A percentile compares a stretch with the other conserved stretches of the same genome.
Evolutionary conservation across 495 filamentous ascomycete genomes (phyloP).

Genomic region (Tuber umbilicatum): DNA sequence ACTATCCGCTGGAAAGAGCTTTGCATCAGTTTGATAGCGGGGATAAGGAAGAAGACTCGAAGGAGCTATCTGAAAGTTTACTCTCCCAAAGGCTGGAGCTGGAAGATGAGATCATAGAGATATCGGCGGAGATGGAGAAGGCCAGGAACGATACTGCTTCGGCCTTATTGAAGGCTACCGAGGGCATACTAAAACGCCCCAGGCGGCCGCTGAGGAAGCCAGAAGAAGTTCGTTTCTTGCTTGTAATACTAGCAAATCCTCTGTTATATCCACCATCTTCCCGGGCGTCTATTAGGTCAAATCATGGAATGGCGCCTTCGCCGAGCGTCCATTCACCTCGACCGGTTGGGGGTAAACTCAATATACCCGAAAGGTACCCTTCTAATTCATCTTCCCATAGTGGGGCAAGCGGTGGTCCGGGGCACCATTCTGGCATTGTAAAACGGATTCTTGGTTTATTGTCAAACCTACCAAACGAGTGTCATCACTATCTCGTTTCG

Average conservation of each 20-base stretch:
- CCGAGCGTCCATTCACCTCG: constrained; percentile 5
- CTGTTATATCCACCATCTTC: constrained; percentile 51
- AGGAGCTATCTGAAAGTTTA: constrained; percentile 35
- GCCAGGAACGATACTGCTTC: constrained; percentile 62
- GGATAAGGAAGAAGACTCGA: neutral
- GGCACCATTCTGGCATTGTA: constrained; percentile 71
- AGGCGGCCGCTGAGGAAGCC: constrained; percentile 62
- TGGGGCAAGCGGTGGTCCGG: constrained; percentile 44
- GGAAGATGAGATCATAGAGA: constrained; percentile 42
- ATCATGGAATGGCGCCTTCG: constrained; percentile 24
- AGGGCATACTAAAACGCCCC: constrained; percentile 79
- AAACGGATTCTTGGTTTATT: constrained; percentile 79
- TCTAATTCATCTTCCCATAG: constrained; percentile 19
- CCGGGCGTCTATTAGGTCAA: constrained; percentile 31
- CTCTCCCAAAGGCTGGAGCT: constrained; percentile 39
- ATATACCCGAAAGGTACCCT: constrained; percentile 23
- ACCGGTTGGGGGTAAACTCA: neutral
- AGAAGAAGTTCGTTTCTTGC: constrained; percentile 68
- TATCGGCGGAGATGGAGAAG: constrained; percentile 58
- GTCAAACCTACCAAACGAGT: constrained; percentile 66
- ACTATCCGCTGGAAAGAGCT: constrained; percentile 1
- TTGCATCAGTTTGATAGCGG: neutral
- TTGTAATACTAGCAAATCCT: constrained; percentile 82
- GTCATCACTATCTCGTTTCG: constrained; percentile 73
- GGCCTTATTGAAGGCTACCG: constrained; percentile 71